Conservation (phyloP, 2,329 filamentous ascomycete genomes). For the Fusarium sp. region DNA sequence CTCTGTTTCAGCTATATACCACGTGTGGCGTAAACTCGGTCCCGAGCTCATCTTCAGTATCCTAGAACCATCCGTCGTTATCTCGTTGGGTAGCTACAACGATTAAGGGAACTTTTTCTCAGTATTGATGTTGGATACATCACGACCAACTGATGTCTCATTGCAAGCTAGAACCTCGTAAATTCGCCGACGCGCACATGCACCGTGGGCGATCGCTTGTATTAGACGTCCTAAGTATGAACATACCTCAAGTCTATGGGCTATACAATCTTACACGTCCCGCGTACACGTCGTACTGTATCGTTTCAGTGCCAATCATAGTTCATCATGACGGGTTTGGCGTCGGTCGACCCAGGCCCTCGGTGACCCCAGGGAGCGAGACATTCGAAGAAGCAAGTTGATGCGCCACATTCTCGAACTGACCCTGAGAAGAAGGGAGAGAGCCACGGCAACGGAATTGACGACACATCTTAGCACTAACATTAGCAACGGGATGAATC, state of each 20-base stretch:
- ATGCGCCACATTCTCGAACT: slow-evolving; percentile 22
- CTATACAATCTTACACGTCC: background rate
- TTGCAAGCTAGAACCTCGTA: background rate
- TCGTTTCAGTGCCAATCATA: background rate
- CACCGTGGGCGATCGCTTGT: background rate
- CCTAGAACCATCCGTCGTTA: background rate
- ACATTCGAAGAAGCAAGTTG: slow-evolving; percentile 16
- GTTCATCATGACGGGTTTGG: slow-evolving; percentile 17
- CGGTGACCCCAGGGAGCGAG: slow-evolving; percentile 27
- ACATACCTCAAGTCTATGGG: background rate
- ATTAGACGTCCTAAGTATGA: background rate
- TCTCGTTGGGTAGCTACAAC: background rate
- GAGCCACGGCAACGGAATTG: background rate
- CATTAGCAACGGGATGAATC: slow-evolving; percentile 1
- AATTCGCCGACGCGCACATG: background rate
- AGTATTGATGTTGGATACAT: background rate
- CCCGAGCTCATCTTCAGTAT: background rate
- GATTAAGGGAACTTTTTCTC: background rate
- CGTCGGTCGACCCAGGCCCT: slow-evolving; percentile 22
- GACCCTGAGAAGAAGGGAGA: slow-evolving; percentile 20
- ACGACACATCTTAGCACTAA: background rate
- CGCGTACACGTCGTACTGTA: background rate
- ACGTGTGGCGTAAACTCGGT: background rate
- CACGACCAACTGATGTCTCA: background rate
- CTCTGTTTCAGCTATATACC: slow-evolving; percentile 7